A percentile compares a stretch with the other conserved stretches of the same genome.
Evolutionary conservation across 179 eudicot genomes (phyloP).

Genomic region (Patellifolia procumbens): DNA sequence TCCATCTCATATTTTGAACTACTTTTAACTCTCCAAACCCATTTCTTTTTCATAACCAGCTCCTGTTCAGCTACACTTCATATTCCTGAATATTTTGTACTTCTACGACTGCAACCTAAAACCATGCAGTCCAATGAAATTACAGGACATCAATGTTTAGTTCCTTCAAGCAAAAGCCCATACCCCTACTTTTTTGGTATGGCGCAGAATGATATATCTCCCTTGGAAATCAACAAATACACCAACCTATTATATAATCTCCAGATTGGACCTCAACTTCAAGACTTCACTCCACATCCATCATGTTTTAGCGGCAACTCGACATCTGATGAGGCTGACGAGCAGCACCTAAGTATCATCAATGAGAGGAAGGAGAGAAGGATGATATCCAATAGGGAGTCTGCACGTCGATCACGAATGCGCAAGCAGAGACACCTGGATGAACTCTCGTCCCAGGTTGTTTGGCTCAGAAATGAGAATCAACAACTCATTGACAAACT

Average conservation of each 20-base stretch:
- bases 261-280: slow-evolving; percentile 57
- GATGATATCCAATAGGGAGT: slow-evolving; percentile 98
- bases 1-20: slow-evolving; percentile 33
- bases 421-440: slow-evolving; percentile 94
- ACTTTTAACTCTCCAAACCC: slow-evolving; percentile 23
- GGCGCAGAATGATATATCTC: slow-evolving; percentile 35
- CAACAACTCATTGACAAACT: slow-evolving; percentile 75
- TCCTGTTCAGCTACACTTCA: neutral
- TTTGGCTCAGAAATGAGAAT: slow-evolving; percentile 87
- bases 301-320: slow-evolving; percentile 70
- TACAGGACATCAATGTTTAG: slow-evolving; percentile 33
- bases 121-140: slow-evolving; percentile 44
- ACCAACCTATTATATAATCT: slow-evolving; percentile 53
- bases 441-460: slow-evolving; percentile 94
- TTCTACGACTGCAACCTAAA: slow-evolving; percentile 8
- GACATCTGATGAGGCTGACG: slow-evolving; percentile 94
- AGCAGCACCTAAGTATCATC: slow-evolving; percentile 69
- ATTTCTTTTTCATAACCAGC: slow-evolving; percentile 2
- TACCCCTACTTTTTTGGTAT: slow-evolving; percentile 41
- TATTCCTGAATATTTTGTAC: neutral
- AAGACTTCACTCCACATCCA: slow-evolving; percentile 50
- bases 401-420: slow-evolving; percentile 96
- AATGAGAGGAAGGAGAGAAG: slow-evolving; percentile 93
- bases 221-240: slow-evolving; percentile 45
- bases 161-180: slow-evolving; percentile 44